Evolutionary conservation across 1,139 yeast genomes (phyloP).

Genomic region (Hemisphaericaspora lyxosophila): DNA sequence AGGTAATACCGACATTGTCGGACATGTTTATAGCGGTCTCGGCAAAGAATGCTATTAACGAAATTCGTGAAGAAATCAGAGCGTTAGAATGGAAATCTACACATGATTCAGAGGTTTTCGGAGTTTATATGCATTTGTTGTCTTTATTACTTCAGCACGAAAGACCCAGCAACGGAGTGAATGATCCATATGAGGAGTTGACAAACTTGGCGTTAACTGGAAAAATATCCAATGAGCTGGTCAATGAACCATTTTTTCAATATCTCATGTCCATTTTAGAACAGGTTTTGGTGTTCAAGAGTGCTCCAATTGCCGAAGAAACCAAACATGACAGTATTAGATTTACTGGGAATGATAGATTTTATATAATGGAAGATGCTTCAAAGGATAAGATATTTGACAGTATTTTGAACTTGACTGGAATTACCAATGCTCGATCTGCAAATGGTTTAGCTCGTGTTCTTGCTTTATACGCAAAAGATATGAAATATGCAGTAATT

Average conservation of each 20-base stretch:
- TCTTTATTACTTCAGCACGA: conserved; percentile 34
- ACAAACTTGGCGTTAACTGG: conserved; percentile 29
- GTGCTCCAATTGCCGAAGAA: conserved; percentile 34
- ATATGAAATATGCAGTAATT: conserved; percentile 34
- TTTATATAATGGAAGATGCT: conserved; percentile 25
- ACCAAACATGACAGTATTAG: conserved; percentile 14
- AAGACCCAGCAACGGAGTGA: neutral
- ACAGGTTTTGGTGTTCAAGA: conserved; percentile 45
- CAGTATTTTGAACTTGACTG: conserved; percentile 6
- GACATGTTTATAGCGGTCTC: conserved; percentile 33
- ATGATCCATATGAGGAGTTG: conserved; percentile 27
- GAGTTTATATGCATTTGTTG: conserved; percentile 12
- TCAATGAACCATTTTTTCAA: conserved; percentile 50
- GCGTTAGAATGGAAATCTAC: neutral
- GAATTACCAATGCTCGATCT: conserved; percentile 5
- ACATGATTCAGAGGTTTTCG: neutral
- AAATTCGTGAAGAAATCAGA: neutral
- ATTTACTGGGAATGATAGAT: conserved; percentile 12
- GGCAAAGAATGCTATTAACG: conserved; percentile 3
- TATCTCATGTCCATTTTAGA: conserved; percentile 51
- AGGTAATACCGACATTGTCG: conserved; percentile 48
- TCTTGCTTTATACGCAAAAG: conserved; percentile 52
- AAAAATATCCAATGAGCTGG: conserved; percentile 15
- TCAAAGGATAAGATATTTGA: conserved; percentile 41
- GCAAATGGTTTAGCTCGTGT: conserved; percentile 16